Conservation (phyloP, 106 monocot genomes). For the Alisma plantagoaquatica region DNA sequence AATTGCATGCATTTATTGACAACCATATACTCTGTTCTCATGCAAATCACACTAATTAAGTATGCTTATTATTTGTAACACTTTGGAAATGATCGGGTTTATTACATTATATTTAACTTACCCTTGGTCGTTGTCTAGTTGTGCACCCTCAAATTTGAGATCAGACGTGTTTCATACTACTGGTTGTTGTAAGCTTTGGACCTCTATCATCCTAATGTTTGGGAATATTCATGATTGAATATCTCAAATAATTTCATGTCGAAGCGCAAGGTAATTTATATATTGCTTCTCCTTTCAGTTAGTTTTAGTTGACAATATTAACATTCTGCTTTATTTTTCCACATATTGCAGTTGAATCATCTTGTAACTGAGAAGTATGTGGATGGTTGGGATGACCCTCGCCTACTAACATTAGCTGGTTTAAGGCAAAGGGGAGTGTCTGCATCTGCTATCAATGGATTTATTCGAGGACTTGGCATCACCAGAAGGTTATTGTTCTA, state of each 20-base stretch:
- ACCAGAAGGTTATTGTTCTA: conserved; percentile 93
- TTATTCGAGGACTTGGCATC: conserved; percentile 94
- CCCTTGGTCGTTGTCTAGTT: conserved; percentile 30
- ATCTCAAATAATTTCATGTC: conserved; percentile 95
- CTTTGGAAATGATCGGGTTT: too few species aligned
- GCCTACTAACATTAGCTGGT: conserved; percentile 86
- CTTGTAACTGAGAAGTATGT: conserved; percentile 85
- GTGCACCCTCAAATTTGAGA: conserved; percentile 97
- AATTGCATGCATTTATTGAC: too few species aligned
- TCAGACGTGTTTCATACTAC: conserved; percentile 91
- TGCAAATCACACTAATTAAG: too few species aligned
- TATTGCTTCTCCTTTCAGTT: too few species aligned
- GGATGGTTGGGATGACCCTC: conserved; percentile 98
- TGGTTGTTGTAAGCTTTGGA: conserved; percentile 69
- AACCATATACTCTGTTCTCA: too few species aligned
- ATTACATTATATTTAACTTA: background rate
- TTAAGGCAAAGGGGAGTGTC: conserved; percentile 86
- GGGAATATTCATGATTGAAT: conserved; percentile 97
- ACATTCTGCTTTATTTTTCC: too few species aligned
- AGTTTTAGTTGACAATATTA: too few species aligned
- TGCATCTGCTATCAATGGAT: conserved; percentile 80
- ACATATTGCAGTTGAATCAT: conserved; percentile 68
- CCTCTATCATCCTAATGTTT: conserved; percentile 93
- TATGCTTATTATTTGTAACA: too few species aligned
- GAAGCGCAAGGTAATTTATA: conserved; percentile 95